Evolutionary conservation across 495 filamentous ascomycete species (phyloP), one percentile per base, ranked within the genome.

Genomic region (Aspergillus affinis): DNA sequence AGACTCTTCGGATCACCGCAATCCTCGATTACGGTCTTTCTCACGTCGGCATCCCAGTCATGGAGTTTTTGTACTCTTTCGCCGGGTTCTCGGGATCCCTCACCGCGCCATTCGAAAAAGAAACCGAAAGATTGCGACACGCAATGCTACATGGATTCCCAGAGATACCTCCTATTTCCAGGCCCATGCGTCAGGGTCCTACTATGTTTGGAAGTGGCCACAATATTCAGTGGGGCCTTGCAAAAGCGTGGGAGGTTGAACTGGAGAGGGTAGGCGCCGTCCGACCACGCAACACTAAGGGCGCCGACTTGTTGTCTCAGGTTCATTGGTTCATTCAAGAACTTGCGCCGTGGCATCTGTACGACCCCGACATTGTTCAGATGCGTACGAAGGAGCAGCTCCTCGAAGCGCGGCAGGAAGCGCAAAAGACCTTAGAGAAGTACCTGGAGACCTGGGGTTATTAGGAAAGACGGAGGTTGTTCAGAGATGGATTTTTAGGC

Each of bases 31-130:
- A 52, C 23, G 26, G 50, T 8, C 8, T 26, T n/a, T 52, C 50
- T 1, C 50, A 52, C 23, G 15, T 52, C 17, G 50, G 12, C 50
- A 52, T 52, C 26, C 50, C 50, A 30, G 50, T n/a, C 26, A 23
- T 52, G 6, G 50, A 52, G 26, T 52, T 27, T 32, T n/a, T 52
- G 7, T 52, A 27, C 50, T 52, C 50, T 12, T 52, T 52, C 50
- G 6, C 21, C 26, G 13, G 6, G 6, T 26, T 52, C 50, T 27
- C 20, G 23, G 50, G 50, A 3, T 27, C 7, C 17, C 21, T 52
- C 7, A 6, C 17, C 5, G 20, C 23, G 50, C 50, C 50, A 2
- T 29, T 27, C 26, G 50, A 52, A 4, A 21, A 10, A 6, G 15
- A 13, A 30, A 29, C 23, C 20, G 21, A 52, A n/a, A 6, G 26